Evolutionary conservation across 179 eudicot species (phyloP).

Genomic region (Corrigiola litoralis): DNA sequence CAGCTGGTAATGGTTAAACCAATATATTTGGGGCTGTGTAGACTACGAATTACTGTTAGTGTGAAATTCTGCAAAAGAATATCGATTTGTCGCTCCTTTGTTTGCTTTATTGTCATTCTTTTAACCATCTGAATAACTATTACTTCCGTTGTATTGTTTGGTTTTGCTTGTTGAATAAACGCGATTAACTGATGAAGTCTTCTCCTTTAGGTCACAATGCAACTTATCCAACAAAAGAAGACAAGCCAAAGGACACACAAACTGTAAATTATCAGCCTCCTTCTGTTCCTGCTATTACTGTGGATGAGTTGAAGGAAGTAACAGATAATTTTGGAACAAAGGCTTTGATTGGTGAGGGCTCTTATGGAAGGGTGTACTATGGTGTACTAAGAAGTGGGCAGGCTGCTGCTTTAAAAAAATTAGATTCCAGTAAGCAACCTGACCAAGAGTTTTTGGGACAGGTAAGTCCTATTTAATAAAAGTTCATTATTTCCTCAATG

Average conservation of each 20-base stretch:
- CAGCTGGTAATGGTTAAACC: slow-evolving; percentile 43
- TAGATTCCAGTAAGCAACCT: slow-evolving; percentile 94
- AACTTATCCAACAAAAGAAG: slow-evolving; percentile 50
- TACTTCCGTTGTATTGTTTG: not conserved
- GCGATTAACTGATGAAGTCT: slow-evolving; percentile 16
- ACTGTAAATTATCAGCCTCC: slow-evolving; percentile 62
- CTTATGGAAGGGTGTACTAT: slow-evolving; percentile 89
- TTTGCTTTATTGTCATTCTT: not conserved
- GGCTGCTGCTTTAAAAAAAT: slow-evolving; percentile 78
- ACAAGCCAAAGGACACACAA: slow-evolving; percentile 48
- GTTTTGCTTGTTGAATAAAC: not conserved
- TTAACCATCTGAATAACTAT: not conserved
- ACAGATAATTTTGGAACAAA: slow-evolving; percentile 85
- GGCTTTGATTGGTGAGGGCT: slow-evolving; percentile 93
- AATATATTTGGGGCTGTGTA: not conserved
- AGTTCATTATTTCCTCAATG: not conserved
- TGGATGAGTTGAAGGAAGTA: slow-evolving; percentile 51
- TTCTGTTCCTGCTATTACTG: slow-evolving; percentile 61
- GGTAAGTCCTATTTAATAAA: slow-evolving; percentile 30
- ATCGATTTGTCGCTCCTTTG: not conserved
- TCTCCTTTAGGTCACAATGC: slow-evolving; percentile 45
- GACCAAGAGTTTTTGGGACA: slow-evolving; percentile 85
- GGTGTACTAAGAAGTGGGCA: slow-evolving; percentile 72
- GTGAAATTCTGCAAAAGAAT: not conserved
- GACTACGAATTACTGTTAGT: not conserved